phyloP scores from a whole-genome alignment of 208 protist species.

The Acanthamoeba healyi region DNA sequence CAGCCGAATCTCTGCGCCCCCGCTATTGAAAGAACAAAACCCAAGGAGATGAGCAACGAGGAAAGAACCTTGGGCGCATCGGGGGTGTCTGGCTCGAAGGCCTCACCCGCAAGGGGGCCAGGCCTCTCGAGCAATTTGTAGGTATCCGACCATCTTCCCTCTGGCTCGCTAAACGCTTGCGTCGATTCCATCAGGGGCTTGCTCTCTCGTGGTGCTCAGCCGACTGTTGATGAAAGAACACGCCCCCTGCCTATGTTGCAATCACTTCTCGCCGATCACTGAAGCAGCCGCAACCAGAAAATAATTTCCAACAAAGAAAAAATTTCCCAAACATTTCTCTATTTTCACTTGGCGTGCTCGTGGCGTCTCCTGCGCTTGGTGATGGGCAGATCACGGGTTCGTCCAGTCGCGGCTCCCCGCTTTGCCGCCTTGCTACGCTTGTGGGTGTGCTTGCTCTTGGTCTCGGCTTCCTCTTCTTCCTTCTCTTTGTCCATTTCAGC shows the following conservation, averaged over 20 bases:
- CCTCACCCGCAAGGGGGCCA: conserved; percentile 19
- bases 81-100: conserved; percentile 44
- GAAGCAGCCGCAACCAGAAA: too few species aligned
- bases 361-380: not conserved
- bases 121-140: conserved; percentile 46
- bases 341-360: not conserved
- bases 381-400: not conserved
- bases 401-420: too few species aligned
- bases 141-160: conserved; percentile 19
- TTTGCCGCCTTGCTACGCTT: too few species aligned
- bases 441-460: too few species aligned
- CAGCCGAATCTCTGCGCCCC: too few species aligned
- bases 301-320: too few species aligned
- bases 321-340: not conserved
- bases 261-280: not conserved
- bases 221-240: not conserved
- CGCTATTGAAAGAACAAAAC: not conserved
- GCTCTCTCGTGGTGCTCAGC: not conserved
- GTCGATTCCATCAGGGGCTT: conserved; percentile 9
- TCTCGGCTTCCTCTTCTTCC: not conserved
- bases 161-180: not conserved
- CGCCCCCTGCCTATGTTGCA: too few species aligned
- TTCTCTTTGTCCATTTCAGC: not conserved
- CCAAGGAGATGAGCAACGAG: not conserved
- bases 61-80: not conserved